A percentile compares a stretch with the other conserved stretches of the same genome.
These are phyloP conservation scores for Funneliformis caledonium DNA, from an alignment of 371 early-diverging fungal genomes.

Conservation along the genomic window DNA sequence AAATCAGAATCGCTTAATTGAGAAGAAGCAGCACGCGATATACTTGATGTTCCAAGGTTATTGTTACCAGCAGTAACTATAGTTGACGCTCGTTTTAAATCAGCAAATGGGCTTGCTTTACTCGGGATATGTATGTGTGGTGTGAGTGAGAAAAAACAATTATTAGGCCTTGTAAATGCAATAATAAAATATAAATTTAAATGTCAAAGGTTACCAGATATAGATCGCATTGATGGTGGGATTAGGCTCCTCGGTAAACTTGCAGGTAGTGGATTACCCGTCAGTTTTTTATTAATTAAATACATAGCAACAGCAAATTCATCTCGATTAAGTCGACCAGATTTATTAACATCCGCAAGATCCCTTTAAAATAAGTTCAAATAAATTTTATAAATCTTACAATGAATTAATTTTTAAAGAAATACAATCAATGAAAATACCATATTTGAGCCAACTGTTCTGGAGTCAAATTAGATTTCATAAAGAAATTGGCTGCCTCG, in stretches of 20 bases:
- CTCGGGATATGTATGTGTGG: neutral
- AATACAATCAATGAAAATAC: constrained; percentile 38
- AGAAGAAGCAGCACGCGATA: neutral
- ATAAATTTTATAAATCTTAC: constrained; percentile 5
- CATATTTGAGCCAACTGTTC: constrained; percentile 73
- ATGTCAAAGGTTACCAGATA: neutral
- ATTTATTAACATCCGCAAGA: constrained; percentile 82
- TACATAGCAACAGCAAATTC: constrained; percentile 97
- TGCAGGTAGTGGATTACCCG: constrained; percentile 79
- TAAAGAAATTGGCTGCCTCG: constrained; percentile 76
- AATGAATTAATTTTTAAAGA: neutral
- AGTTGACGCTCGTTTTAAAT: neutral
- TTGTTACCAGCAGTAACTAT: neutral
- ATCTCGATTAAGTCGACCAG: constrained; percentile 86
- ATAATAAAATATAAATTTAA: neutral
- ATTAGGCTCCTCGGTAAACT: constrained; percentile 80
- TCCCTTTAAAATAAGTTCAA: constrained; percentile 54
- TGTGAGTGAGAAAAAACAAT: neutral
- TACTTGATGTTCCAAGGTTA: neutral
- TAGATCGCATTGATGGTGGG: constrained; percentile 71
- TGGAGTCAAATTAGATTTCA: constrained; percentile 74
- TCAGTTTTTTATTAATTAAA: constrained; percentile 80
- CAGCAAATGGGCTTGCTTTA: neutral
- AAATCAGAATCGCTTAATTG: neutral
- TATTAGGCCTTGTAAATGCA: neutral